phyloP scores from a whole-genome alignment of 257 asterid genomes.

The Jacaranda copaia region DNA sequence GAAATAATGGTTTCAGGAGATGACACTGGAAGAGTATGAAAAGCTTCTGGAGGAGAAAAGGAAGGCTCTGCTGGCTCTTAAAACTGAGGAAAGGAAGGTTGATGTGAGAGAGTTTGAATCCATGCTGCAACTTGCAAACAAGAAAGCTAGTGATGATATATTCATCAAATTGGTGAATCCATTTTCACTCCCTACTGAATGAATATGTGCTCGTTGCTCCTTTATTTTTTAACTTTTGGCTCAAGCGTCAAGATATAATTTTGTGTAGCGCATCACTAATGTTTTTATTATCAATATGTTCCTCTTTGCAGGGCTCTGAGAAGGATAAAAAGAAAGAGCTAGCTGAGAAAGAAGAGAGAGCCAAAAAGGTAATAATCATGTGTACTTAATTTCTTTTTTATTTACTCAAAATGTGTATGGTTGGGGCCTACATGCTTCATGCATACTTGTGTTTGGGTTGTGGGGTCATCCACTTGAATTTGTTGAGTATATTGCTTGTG shows the following conservation, averaged over 20 bases:
- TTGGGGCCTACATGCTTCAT: too few species aligned
- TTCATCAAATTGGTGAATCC: slow-evolving; percentile 78
- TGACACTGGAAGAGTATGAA: slow-evolving; percentile 94
- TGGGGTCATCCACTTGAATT: not conserved
- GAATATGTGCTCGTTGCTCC: not conserved
- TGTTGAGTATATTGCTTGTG: not conserved
- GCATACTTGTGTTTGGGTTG: too few species aligned
- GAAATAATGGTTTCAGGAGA: slow-evolving; percentile 56
- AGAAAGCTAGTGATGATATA: slow-evolving; percentile 70
- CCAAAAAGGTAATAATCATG: slow-evolving; percentile 64
- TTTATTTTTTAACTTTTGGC: not conserved
- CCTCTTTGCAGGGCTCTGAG: slow-evolving; percentile 61
- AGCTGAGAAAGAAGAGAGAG: slow-evolving; percentile 83
- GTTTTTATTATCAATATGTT: not conserved
- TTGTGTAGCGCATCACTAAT: not conserved
- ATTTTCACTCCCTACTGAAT: not conserved
- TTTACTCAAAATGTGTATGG: too few species aligned
- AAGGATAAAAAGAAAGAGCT: slow-evolving; percentile 81
- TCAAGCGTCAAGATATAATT: not conserved
- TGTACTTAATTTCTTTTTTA: too few species aligned
- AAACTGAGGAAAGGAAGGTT: slow-evolving; percentile 81
- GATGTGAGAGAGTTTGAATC: slow-evolving; percentile 76
- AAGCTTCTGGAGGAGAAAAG: slow-evolving; percentile 84
- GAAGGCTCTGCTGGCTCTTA: slow-evolving; percentile 70
- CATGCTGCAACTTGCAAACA: slow-evolving; percentile 81